phyloP scores from a whole-genome alignment of 331 rosid genomes.

The Quercus lobata region DNA sequence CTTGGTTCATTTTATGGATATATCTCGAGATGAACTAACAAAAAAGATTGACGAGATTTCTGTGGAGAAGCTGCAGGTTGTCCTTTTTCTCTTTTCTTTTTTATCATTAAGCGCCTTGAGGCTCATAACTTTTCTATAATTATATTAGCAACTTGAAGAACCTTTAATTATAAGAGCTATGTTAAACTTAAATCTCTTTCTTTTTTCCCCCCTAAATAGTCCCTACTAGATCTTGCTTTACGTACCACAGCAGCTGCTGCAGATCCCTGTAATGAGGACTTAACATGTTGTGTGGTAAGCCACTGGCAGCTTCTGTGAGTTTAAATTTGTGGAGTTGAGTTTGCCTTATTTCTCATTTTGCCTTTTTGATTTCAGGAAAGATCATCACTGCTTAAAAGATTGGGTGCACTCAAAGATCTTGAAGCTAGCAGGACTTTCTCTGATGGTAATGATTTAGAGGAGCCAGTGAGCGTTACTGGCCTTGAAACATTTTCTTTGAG shows the following conservation, averaged over 20 bases:
- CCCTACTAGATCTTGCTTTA: slow-evolving; percentile 94
- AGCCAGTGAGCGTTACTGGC: slow-evolving; percentile 68
- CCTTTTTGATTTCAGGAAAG: slow-evolving; percentile 60
- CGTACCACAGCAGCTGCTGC: slow-evolving; percentile 95
- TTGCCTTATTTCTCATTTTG: slow-evolving; percentile 4
- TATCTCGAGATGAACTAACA: slow-evolving; percentile 81
- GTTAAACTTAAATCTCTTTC: neutral
- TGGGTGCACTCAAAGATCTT: slow-evolving; percentile 55
- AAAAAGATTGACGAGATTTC: slow-evolving; percentile 96
- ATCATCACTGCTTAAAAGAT: slow-evolving; percentile 72
- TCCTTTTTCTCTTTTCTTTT: slow-evolving; percentile 14
- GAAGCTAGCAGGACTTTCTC: slow-evolving; percentile 40
- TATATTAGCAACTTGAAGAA: neutral
- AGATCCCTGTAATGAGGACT: slow-evolving; percentile 93
- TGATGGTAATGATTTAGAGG: slow-evolving; percentile 54
- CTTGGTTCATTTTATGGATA: slow-evolving; percentile 98
- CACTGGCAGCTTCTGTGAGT: slow-evolving; percentile 17
- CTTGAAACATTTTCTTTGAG: slow-evolving; percentile 90
- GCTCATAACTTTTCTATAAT: neutral
- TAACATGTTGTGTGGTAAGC: slow-evolving; percentile 90
- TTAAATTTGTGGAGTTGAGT: slow-evolving; percentile 5
- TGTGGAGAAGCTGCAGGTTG: slow-evolving; percentile 95
- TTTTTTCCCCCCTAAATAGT: slow-evolving; percentile 28
- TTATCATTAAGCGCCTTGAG: slow-evolving; percentile 1
- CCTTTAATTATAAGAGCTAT: neutral